Evolutionary conservation across 129 eudicot genomes (phyloP), one percentile per base, ranked within the genome.

Genomic region (Heracleum sosnowskyi): DNA sequence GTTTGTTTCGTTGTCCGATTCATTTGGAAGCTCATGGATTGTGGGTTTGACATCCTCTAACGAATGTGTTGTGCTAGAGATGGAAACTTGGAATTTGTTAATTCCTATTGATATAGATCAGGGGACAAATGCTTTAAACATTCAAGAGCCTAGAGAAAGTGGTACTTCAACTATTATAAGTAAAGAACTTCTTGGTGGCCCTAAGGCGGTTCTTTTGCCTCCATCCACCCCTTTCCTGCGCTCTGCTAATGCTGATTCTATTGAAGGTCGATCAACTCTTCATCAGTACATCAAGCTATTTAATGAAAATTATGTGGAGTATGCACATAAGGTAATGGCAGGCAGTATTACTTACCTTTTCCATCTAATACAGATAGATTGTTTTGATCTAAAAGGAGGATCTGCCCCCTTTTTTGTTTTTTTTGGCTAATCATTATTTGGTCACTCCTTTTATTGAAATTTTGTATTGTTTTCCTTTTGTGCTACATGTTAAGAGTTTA

Each of bases 221-320:
- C 92, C 89, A 35, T 84, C 91, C 41, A 85, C 90, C 10, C 84
- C 85, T 31, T 84, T 82, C 63, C 84, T 83, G 18, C 88, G 87
- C 68, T 84, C 96, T 77, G 90, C 88, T 77, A 77, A 84, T 57
- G 91, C 92, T 46, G 98, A 95, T 85, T 90, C 98, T 71, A 92
- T 95, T 83, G 97, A 95, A 86, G 98, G 98, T 51, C 89, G 98
- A 75, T 88, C 96, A 75, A 83, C 93, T 73, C 91, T 95, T 85
- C 97, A 91, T 87, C 97, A 92, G 76, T 91, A 91, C 79, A 90
- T 88, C 79, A 95, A 95, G 87, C 94, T 95, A 80, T 95, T 95
- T 42, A 97, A 91, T 86, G 98, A 95, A 86, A 95, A 95, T 82
- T 95, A 95, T 71, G 94, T 95, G 78, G 98, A 91, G 87, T 95